Conservation (phyloP, 1,284 basidiomycete species). For the Microbotryum saponariae region DNA sequence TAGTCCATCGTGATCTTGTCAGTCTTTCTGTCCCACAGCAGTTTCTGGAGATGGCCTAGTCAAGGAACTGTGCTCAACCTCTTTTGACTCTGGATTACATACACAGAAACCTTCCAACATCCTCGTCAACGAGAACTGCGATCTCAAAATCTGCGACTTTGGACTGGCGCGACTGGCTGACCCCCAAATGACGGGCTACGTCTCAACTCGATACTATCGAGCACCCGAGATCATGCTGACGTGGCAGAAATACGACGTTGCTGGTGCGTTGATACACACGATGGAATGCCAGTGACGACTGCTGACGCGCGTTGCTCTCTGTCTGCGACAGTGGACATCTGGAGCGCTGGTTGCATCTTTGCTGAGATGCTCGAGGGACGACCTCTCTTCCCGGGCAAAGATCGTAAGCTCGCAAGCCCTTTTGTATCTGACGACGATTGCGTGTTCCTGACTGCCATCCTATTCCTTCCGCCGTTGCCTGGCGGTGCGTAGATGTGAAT, state of each 20-base stretch:
- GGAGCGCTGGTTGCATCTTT: constrained; percentile 99
- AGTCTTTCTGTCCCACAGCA: constrained; percentile 36
- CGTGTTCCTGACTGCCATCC: not conserved
- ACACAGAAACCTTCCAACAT: constrained; percentile 97
- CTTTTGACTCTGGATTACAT: not conserved
- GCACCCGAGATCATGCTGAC: constrained; percentile 99
- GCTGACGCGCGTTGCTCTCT: constrained; percentile 17
- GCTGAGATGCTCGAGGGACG: constrained; percentile 99
- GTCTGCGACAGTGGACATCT: constrained; percentile 68
- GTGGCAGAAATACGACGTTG: constrained; percentile 99
- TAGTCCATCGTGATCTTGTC: constrained; percentile 93
- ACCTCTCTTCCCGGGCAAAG: constrained; percentile 97
- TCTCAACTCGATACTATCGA: constrained; percentile 96
- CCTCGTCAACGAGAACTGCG: constrained; percentile 99
- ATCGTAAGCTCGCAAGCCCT: constrained; percentile 48
- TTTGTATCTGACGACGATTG: not conserved
- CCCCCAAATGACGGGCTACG: constrained; percentile 99
- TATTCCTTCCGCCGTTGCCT: not conserved
- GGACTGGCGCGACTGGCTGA: constrained; percentile 87
- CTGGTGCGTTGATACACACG: constrained; percentile 44
- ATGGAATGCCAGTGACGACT: constrained; percentile 36
- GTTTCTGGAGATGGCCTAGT: too few species aligned
- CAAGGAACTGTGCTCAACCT: too few species aligned
- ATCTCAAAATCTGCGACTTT: constrained; percentile 99
- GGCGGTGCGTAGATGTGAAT: constrained; percentile 71